These are phyloP conservation scores for Gynostemma pentaphyllum DNA, from an alignment of 306 rosid genomes.

Conservation along the genomic window DNA sequence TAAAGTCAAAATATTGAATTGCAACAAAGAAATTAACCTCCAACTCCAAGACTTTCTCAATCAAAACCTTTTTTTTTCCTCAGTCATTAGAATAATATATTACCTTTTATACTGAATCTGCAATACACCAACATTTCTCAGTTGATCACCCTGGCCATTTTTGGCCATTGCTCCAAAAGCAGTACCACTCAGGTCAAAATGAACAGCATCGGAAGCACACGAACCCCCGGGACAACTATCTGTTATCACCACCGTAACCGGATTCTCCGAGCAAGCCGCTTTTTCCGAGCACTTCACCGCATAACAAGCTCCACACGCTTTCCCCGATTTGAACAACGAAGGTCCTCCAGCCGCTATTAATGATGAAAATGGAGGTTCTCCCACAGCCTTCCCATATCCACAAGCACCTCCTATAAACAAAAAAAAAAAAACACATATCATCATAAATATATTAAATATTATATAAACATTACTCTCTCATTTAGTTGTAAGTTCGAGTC, in stretches of 20 bases:
- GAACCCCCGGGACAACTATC: conserved; percentile 53
- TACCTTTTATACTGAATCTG: conserved; percentile 53
- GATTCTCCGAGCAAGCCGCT: conserved; percentile 43
- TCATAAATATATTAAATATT: too few relatives aligned
- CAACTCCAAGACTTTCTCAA: too few relatives aligned
- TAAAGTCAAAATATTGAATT: too few relatives aligned
- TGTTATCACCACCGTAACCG: conserved; percentile 50
- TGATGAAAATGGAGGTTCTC: conserved; percentile 45
- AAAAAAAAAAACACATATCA: neutral
- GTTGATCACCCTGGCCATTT: conserved; percentile 27
- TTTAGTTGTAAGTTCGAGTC: too few relatives aligned
- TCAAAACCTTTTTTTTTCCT: too few relatives aligned
- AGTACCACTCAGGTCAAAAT: conserved; percentile 73
- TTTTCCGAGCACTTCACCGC: conserved; percentile 59
- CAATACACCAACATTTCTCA: conserved; percentile 44
- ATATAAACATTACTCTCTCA: too few relatives aligned
- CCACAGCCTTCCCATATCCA: conserved; percentile 51
- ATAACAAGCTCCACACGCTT: conserved; percentile 81
- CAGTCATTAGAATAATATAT: too few relatives aligned
- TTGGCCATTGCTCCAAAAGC: conserved; percentile 85
- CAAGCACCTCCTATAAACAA: conserved; percentile 28
- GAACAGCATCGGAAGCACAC: conserved; percentile 37
- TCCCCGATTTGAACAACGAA: conserved; percentile 37
- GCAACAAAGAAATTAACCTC: too few relatives aligned
- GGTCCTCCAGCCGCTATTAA: conserved; percentile 59